Evolutionary conservation across 1,284 basidiomycete species (phyloP), one percentile per base, ranked within the genome.

Genomic region (Xerocomus cyaneibrunnescens): DNA sequence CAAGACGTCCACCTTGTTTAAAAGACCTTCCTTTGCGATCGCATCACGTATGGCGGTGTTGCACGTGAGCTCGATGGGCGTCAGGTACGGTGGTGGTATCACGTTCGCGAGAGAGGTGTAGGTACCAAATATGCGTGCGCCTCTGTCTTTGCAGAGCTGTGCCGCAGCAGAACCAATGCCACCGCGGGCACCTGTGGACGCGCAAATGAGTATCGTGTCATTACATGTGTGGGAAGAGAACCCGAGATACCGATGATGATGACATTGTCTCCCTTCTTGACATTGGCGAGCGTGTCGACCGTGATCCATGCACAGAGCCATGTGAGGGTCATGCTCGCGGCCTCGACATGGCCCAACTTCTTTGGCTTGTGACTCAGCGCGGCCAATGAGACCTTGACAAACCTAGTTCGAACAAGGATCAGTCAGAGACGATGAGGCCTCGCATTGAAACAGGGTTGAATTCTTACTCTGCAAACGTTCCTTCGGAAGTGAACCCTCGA

Each of bases 271-370:
- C 65, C 68, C 23, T 58, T n/a, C 44, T 69, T 70, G 42, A 72
- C 62, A 8, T 62, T 51, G 21, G 67, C 68, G 8, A 72, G 68
- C 9, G 58, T 69, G 13, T 72, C 52, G 13, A 68, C 66, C 2
- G 68, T 69, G 53, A 72, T 72, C 70, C 70, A 68, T 7, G 70
- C 70, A 46, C 67, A 68, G n/a, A 71, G 57, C 69, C 69, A 72
- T 0, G 62, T 59, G 7, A 68, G 67, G 0, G 67, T 67, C 57
- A 68, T 68, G 38, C 67, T 71, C n/a, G 62, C 67, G 7, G 68
- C 69, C 32, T 60, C 44, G 19, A 17, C 12, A n/a, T 68, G 70
- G 23, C 48, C 57, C 25, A 68, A 31, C 2, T 39, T 53, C 39
- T 56, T 25, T 5, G 70, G 67, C 35, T 72, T 68, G 40, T 57